phyloP scores from a whole-genome alignment of 495 filamentous ascomycete species.

The Podospora pseudoanserina region DNA sequence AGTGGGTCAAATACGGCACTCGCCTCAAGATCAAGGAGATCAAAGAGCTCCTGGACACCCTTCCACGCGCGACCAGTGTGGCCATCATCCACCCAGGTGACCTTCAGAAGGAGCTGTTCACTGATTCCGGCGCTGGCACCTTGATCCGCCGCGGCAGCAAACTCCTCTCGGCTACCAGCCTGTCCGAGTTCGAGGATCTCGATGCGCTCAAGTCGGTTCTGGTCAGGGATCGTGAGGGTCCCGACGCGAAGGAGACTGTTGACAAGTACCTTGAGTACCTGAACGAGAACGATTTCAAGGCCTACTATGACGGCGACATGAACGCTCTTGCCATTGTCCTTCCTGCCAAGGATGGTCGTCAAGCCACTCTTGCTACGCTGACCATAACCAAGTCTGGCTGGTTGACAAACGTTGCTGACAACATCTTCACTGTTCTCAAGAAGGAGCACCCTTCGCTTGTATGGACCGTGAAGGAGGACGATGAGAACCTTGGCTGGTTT shows the following conservation, averaged over 20 bases:
- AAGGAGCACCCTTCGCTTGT: slow-evolving; percentile 88
- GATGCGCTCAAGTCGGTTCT: slow-evolving; percentile 76
- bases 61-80: slow-evolving; percentile 90
- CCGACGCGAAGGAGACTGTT: slow-evolving; percentile 78
- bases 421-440: slow-evolving; percentile 88
- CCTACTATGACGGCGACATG: slow-evolving; percentile 95
- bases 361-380: slow-evolving; percentile 84
- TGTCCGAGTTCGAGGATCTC: slow-evolving; percentile 78
- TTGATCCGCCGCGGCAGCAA: slow-evolving; percentile 92
- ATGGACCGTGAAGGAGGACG: slow-evolving; percentile 95
- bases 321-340: slow-evolving; percentile 92
- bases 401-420: slow-evolving; percentile 95
- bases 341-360: slow-evolving; percentile 54
- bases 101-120: slow-evolving; percentile 95
- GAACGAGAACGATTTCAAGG: slow-evolving; percentile 75
- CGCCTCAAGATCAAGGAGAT: slow-evolving; percentile 98
- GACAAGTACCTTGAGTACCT: slow-evolving; percentile 82
- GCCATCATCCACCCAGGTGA: slow-evolving; percentile 95
- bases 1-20: slow-evolving; percentile 95
- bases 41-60: slow-evolving; percentile 81
- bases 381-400: slow-evolving; percentile 94
- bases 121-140: slow-evolving; percentile 91
- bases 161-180: slow-evolving; percentile 66
- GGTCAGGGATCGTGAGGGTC: slow-evolving; percentile 77
- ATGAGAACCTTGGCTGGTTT: slow-evolving; percentile 98